Evolutionary conservation across 108 stramenopile species (phyloP).

Genomic region (Cyclostephanos tholiformis): DNA sequence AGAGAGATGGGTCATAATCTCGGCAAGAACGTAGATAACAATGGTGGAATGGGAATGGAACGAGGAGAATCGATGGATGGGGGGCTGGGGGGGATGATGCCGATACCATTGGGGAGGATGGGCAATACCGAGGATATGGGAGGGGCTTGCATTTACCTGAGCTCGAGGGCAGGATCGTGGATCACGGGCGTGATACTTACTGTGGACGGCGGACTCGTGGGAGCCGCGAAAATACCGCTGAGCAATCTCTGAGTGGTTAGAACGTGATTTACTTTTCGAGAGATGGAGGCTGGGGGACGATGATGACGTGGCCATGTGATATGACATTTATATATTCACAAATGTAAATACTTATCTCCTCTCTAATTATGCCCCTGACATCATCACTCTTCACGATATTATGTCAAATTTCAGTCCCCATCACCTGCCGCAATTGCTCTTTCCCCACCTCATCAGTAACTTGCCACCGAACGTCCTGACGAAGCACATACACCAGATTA

Average conservation of each 20-base stretch:
- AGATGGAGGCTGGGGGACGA: too few species aligned
- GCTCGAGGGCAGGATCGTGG: slow-evolving; percentile 82
- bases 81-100: slow-evolving; percentile 26
- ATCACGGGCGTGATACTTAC: slow-evolving; percentile 85
- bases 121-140: slow-evolving; percentile 92
- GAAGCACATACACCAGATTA: slow-evolving; percentile 27
- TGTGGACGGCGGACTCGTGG: slow-evolving; percentile 92
- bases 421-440: slow-evolving; percentile 18
- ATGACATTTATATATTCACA: too few species aligned
- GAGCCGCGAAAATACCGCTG: slow-evolving; percentile 76
- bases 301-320: not conserved
- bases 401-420: slow-evolving; percentile 6
- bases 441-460: not conserved
- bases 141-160: slow-evolving; percentile 85
- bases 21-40: too few species aligned
- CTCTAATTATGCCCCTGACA: too few species aligned
- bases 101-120: slow-evolving; percentile 60
- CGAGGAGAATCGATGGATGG: not conserved
- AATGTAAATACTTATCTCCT: too few species aligned
- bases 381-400: not conserved
- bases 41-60: not conserved
- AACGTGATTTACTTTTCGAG: not conserved
- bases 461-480: slow-evolving; percentile 18
- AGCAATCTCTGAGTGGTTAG: slow-evolving; percentile 51
- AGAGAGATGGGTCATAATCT: too few species aligned